phyloP scores from a whole-genome alignment of 352 stramenopile species.

The Pythium plurisporium region DNA sequence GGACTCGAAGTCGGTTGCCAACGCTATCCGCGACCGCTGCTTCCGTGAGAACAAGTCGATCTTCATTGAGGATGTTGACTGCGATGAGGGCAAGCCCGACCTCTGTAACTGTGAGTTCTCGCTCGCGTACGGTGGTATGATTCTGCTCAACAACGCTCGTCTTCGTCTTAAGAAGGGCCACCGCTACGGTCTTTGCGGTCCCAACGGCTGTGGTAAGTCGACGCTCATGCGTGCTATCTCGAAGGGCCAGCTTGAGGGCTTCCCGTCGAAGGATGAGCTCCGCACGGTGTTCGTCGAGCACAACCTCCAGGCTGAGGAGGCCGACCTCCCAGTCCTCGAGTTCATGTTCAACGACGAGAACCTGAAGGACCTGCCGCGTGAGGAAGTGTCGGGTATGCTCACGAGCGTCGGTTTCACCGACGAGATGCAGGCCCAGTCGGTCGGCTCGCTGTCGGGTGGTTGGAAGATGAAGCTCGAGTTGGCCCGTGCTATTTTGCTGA shows the following conservation, averaged over 20 bases:
- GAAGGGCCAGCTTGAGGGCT: slow-evolving; percentile 94
- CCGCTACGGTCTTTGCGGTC: slow-evolving; percentile 93
- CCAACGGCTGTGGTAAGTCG: slow-evolving; percentile 93
- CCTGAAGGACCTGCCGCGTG: slow-evolving; percentile 82
- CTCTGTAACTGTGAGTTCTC: slow-evolving; percentile 99
- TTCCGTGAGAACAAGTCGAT: slow-evolving; percentile 90
- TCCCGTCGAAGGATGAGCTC: slow-evolving; percentile 93
- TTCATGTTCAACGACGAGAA: slow-evolving; percentile 88
- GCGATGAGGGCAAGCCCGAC: slow-evolving; percentile 95
- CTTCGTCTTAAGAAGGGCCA: slow-evolving; percentile 90
- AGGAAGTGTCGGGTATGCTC: slow-evolving; percentile 92
- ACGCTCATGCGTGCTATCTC: slow-evolving; percentile 97
- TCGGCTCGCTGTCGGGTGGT: slow-evolving; percentile 93
- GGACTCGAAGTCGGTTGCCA: slow-evolving; percentile 54
- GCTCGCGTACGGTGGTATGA: slow-evolving; percentile 93
- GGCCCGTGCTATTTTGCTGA: slow-evolving; percentile 92
- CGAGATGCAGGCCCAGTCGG: slow-evolving; percentile 90
- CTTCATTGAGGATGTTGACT: slow-evolving; percentile 94
- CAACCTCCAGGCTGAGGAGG: slow-evolving; percentile 92
- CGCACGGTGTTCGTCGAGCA: slow-evolving; percentile 97
- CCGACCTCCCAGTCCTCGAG: slow-evolving; percentile 78
- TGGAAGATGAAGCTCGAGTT: slow-evolving; percentile 96
- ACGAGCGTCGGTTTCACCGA: slow-evolving; percentile 91
- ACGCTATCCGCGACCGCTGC: slow-evolving; percentile 78
- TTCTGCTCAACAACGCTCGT: slow-evolving; percentile 89